Evolutionary conservation across 1,284 basidiomycete genomes (phyloP).

Genomic region (Apiotrichum mycotoxinovorans): DNA sequence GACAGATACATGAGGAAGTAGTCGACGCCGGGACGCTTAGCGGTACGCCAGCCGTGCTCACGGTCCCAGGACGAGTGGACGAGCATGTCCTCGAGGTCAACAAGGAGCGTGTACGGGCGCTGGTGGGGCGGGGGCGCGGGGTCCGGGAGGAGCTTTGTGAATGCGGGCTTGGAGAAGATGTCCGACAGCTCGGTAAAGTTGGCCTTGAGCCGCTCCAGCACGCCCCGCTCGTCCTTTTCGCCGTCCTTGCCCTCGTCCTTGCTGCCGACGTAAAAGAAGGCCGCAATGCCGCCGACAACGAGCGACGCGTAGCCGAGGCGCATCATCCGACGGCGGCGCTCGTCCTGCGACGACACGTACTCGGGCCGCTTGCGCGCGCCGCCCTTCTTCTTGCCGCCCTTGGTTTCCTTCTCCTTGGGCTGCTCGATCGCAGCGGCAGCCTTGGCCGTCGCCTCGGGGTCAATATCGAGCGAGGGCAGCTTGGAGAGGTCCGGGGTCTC

Average conservation of each 20-base stretch:
- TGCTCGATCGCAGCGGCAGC: conserved; percentile 27
- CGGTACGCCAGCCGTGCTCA: conserved; percentile 81
- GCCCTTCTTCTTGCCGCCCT: conserved; percentile 17
- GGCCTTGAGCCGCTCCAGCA: conserved; percentile 32
- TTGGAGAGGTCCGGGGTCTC: conserved; percentile 37
- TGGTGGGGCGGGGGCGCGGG: conserved; percentile 77
- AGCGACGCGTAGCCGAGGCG: conserved; percentile 54
- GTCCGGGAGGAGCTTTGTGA: conserved; percentile 85
- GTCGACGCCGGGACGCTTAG: conserved; percentile 92
- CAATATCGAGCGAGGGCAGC: conserved; percentile 50
- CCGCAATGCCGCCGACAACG: conserved; percentile 56
- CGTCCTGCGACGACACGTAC: conserved; percentile 64
- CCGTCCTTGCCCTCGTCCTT: conserved; percentile 46
- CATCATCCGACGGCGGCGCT: conserved; percentile 58
- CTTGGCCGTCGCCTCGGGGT: conserved; percentile 31
- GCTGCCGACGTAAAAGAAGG: conserved; percentile 60
- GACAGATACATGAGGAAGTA: conserved; percentile 96
- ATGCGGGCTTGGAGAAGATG: conserved; percentile 84
- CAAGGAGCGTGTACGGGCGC: conserved; percentile 85
- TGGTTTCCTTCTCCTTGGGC: conserved; percentile 24
- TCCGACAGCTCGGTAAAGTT: conserved; percentile 35
- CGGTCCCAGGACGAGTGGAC: conserved; percentile 91
- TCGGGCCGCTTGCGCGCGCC: conserved; percentile 35
- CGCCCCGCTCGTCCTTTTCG: conserved; percentile 42
- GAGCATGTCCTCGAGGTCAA: conserved; percentile 89